A percentile compares a stretch with the other conserved stretches of the same genome.
phyloP scores from a whole-genome alignment of 805 yeast genomes.

The Candida boleticola region DNA sequence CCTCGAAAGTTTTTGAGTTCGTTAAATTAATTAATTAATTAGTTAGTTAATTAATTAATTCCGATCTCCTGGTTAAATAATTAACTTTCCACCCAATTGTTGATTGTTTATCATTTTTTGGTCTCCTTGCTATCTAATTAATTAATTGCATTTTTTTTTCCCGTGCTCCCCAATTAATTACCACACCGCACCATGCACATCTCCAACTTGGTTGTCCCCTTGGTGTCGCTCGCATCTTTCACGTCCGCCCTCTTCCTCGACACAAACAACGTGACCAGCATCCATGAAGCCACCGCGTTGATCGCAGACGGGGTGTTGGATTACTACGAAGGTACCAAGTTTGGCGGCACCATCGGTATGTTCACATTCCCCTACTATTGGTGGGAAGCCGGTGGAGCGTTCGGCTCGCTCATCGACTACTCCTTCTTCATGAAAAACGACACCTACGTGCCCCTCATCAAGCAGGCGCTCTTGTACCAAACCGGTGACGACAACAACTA shows the following conservation, averaged over 20 bases:
- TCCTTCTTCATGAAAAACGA: constrained; percentile 68
- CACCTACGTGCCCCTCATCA: constrained; percentile 58
- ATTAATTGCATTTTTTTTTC: neutral
- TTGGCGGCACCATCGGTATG: constrained; percentile 85
- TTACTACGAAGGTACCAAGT: constrained; percentile 66
- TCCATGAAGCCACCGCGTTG: constrained; percentile 55
- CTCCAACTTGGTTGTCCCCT: too few relatives aligned
- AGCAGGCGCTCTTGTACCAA: constrained; percentile 68
- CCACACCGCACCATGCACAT: neutral
- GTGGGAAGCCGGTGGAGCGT: constrained; percentile 99
- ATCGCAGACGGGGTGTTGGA: constrained; percentile 74
- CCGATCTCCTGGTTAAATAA: too few relatives aligned
- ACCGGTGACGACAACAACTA: constrained; percentile 65
- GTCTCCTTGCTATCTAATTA: too few relatives aligned
- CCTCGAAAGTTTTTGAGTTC: too few relatives aligned
- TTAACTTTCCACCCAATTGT: neutral
- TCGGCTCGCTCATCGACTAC: constrained; percentile 84
- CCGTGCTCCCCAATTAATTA: too few relatives aligned
- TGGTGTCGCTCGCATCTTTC: too few relatives aligned
- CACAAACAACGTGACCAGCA: constrained; percentile 40
- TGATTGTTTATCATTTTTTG: too few relatives aligned
- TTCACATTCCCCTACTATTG: constrained; percentile 90
- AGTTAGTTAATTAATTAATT: too few relatives aligned
- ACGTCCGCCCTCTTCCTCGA: constrained; percentile 31
- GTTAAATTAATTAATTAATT: too few relatives aligned